Evolutionary conservation across 1,284 basidiomycete genomes (phyloP), one percentile per base, ranked within the genome.

Genomic region (Ceratobasidium sp.): DNA sequence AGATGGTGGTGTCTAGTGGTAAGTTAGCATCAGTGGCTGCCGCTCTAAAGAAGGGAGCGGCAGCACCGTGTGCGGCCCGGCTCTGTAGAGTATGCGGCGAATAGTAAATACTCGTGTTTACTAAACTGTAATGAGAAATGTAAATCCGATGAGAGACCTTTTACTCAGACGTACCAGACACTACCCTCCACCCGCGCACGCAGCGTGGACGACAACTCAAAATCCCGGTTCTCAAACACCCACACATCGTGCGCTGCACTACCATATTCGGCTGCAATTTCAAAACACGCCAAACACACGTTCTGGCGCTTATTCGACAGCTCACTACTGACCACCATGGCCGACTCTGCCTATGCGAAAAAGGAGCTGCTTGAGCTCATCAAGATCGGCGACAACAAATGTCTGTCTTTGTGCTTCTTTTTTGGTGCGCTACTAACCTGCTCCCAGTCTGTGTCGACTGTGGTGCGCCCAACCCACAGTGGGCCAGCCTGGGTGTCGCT

Each of bases 401-500:
- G 86, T 87, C 78, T 81, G 85, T 52, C 73, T 61, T 61, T 48
- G 38, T 17, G 28, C 20, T 23, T 40, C 44, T 61, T 33, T 54
- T 26, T 50, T 69, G 40, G 42, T 13, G 52, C 42, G 15, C n/a
- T 64, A 64, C 56, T 46, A n/a, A 33, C 56, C 56, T 28, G 61
- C 46, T 62, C 61, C 42, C 61, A 86, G 86, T 87, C 69, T 97
- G 95, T 83, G 88, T 90, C 44, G 95, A 97, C 84, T 97, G 96
- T 82, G 85, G 86, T 17, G 95, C 94, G 78, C 94, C 94, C 15
- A 94, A 94, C 82, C 96, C 95, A 0, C 95, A 97, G 84, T 97
- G 96, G 96, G 94, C 94, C n/a, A 93, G 92, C 56, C 85, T 95
- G 80, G 90, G 92, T 84, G 93, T 93, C 83, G 96, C 94, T 73